Evolutionary conservation across 306 rosid species (phyloP), one percentile per base, ranked within the genome.

Genomic region (Lathyrus sativus): DNA sequence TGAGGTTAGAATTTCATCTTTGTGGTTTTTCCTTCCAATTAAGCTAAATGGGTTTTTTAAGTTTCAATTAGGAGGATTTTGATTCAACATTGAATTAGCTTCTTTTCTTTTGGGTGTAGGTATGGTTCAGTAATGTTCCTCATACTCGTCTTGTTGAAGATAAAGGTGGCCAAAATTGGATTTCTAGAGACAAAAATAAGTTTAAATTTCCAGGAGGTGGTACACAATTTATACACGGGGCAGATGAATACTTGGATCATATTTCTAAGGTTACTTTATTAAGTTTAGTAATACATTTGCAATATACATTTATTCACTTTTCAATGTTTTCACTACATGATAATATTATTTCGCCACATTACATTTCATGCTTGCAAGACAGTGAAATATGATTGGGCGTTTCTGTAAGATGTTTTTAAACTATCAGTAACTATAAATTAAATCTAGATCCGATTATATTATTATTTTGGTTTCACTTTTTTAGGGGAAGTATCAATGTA

Each of bases 91-190:
- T 67, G 18, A 50, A 51, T 37, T 53, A 51, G 73, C 18, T 31
- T 66, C 3, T 9, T 29, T 50, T 24, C 56, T 46, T 9, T 18
- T 60, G 31, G 26, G 49, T 73, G 74, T 77, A 92, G 98, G 96
- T 92, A 19, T 92, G 98, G 98, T 92, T 70, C 81, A 38, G 37
- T 68, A 92, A 92, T 80, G 96, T 92, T 65, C 98, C 98, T 65
- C 98, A 90, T 76, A 90, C 86, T 77, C 96, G 96, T 54, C 80
- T 92, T 11, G 98, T 88, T 18, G 96, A 88, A 58, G 98, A 90
- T 67, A 92, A 92, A 82, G 98, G 98, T 4, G 98, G 98, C 45
- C 98, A 92, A 74, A 92, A 92, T 75, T 92, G 98, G 98, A 88
- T 92, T 77, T 70, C 74, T 10, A 78, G 84, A 55, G 73, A 73